These are phyloP conservation scores for Nicotiana knightiana DNA, from an alignment of 257 asterid species.

Conservation along the genomic window DNA sequence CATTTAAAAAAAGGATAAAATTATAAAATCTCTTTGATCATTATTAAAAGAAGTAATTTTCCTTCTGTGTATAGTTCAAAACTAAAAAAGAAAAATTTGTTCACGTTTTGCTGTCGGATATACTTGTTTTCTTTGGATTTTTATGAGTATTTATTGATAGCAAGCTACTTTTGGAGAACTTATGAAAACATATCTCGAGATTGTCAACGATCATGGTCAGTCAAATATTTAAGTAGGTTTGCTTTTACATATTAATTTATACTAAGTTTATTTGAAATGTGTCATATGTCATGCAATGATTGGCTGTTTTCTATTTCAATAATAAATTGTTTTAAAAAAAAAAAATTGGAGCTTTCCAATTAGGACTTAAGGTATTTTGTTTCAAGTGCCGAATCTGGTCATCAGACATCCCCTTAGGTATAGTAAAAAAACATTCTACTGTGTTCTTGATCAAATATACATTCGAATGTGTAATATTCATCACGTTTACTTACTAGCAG, in stretches of 20 bases:
- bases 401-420: neutral
- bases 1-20: too few relatives aligned
- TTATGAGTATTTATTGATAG: neutral
- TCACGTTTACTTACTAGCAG: too few relatives aligned
- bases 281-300: neutral
- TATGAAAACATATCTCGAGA: neutral
- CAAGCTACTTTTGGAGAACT: neutral
- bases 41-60: too few relatives aligned
- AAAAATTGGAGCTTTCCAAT: neutral
- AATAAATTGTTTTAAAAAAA: neutral
- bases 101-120: neutral
- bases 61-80: neutral
- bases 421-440: neutral
- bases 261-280: neutral
- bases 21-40: too few relatives aligned
- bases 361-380: neutral
- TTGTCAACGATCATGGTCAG: neutral
- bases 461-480: neutral
- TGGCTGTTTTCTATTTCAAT: neutral
- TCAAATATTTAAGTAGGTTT: constrained; percentile 1
- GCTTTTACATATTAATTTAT: neutral
- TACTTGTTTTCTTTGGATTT: neutral
- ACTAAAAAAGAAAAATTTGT: neutral
- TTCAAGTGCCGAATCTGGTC: neutral
- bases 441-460: too few relatives aligned